phyloP scores from a whole-genome alignment of 176 grass and related monocot genomes.

The Lolium rigidum region DNA sequence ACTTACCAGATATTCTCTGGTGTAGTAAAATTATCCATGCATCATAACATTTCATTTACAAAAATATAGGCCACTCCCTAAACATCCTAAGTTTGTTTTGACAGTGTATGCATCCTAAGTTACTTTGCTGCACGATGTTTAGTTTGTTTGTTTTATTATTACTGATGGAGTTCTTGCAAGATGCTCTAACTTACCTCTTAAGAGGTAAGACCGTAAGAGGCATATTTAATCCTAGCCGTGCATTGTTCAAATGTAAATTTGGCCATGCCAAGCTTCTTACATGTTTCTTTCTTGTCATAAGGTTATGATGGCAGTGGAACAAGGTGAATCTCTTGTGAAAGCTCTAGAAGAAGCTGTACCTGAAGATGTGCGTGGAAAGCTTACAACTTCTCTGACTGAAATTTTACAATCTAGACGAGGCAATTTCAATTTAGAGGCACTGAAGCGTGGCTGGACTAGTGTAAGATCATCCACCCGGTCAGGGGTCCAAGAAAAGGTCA shows the following conservation, averaged over 20 bases:
- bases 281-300: conserved; percentile 51
- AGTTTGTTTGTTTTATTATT: neutral
- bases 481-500: conserved; percentile 58
- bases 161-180: neutral
- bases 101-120: neutral
- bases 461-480: conserved; percentile 48
- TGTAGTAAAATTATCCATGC: neutral
- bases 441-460: conserved; percentile 60
- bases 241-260: neutral
- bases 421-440: conserved; percentile 68
- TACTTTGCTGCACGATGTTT: neutral
- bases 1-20: neutral
- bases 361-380: conserved; percentile 92
- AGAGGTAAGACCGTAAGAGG: neutral
- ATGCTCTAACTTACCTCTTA: neutral
- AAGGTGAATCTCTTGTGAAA: conserved; percentile 86
- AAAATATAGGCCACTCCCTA: neutral
- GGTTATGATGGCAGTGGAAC: conserved; percentile 83
- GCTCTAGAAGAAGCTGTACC: conserved; percentile 96
- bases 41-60: neutral
- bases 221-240: neutral
- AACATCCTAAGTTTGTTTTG: neutral
- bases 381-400: conserved; percentile 67
- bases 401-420: conserved; percentile 72
- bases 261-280: conserved; percentile 19